Evolutionary conservation across 306 rosid species (phyloP), one percentile per base, ranked within the genome.

Genomic region (Lathyrus oleraceus): DNA sequence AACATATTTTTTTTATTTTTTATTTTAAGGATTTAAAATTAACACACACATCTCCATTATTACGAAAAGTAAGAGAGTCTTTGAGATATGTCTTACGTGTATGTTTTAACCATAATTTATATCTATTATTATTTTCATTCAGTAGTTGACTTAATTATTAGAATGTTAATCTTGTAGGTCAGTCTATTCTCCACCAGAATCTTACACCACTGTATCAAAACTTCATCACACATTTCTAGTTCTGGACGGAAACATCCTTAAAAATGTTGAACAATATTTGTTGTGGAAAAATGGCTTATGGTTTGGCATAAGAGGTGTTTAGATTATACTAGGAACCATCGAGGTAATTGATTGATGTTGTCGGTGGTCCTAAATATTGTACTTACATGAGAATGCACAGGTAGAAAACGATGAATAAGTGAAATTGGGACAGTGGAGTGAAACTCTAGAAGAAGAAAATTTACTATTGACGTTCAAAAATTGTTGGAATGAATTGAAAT

Each of bases 301-400:
- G 16, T 4, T 1, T 53, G 10, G 1, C 32, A 4, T 53, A 53
- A 4, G 60, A 11, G 60, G 60, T 13, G 32, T 53, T 53, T 53
- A 5, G 32, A 53, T 10, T 21, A 53, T 53, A 12, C 2, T 16
- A 1, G 20, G 39, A 57, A 57, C 4, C 20, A 5, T 25, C 62
- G 0, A 6, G 39, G 62, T 14, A 57, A 8, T 57, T 28, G 39
- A 8, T 57, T 28, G 17, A 27, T 27, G 20, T 27, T 7, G 38
- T 6, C 39, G 62, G 62, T 57, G 39, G 62, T 57, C 62, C 39
- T 27, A 28, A 11, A 42, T 42, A 57, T 57, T 57, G 62, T 54
- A 25, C 38, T 6, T 25, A 57, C 38, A 27, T 6, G 36, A 56
- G 2, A 0, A 56, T 56, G 15, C 61, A 56, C 38, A 27, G 6